A percentile compares a stretch with the other conserved stretches of the same genome.
phyloP scores from a whole-genome alignment of 108 stramenopile genomes.

The Skeletonema costatum region DNA sequence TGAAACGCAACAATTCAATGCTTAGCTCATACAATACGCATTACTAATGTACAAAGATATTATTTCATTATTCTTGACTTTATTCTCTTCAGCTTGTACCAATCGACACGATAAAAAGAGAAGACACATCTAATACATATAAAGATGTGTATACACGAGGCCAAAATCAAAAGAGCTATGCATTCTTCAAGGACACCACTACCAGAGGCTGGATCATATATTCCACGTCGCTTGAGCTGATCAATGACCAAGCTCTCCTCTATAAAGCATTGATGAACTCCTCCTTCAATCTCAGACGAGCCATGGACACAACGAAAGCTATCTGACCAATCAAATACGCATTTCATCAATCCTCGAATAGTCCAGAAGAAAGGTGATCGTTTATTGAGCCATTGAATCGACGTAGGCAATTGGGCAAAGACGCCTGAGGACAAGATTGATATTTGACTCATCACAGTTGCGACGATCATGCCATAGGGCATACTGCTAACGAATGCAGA shows the following conservation, averaged over 20 bases:
- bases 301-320: conserved; percentile 19
- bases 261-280: conserved; percentile 30
- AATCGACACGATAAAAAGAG: not conserved
- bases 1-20: conserved; percentile 33
- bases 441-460: conserved; percentile 17
- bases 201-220: conserved; percentile 25
- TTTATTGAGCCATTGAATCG: conserved; percentile 1
- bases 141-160: not conserved
- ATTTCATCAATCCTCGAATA: conserved; percentile 20
- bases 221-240: conserved; percentile 19
- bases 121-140: not conserved
- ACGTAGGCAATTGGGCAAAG: conserved; percentile 6
- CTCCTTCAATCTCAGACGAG: conserved; percentile 10
- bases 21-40: not conserved
- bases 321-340: conserved; percentile 16
- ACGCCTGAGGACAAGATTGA: conserved; percentile 13
- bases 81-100: not conserved
- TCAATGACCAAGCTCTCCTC: conserved; percentile 17
- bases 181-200: not conserved
- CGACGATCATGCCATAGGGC: conserved; percentile 15
- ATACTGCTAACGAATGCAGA: not conserved
- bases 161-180: not conserved
- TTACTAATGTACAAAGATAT: not conserved
- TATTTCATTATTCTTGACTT: not conserved
- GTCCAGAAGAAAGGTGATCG: conserved; percentile 29